Conservation (phyloP, 1,284 basidiomycete genomes). For the Ceratobasidium sp. region DNA sequence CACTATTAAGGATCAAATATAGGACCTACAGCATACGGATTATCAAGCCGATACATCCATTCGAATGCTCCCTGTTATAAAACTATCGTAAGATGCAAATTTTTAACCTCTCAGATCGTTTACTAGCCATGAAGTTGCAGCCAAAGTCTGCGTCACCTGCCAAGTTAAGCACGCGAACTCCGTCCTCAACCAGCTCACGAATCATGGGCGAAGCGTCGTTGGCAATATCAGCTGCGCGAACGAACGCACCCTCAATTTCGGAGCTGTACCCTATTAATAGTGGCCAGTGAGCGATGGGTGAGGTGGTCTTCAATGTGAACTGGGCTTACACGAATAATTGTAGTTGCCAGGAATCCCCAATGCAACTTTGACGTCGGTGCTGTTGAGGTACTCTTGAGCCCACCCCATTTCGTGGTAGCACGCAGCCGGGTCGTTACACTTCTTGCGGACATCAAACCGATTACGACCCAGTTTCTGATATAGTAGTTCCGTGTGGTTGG, state of each 20-base stretch:
- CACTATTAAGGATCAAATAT: no score
- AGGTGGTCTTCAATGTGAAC: not conserved
- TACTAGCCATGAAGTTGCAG: constrained; percentile 35
- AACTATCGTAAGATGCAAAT: not conserved
- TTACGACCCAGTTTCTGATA: constrained; percentile 12
- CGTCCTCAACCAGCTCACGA: constrained; percentile 33
- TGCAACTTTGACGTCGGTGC: constrained; percentile 21
- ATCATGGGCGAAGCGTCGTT: constrained; percentile 36
- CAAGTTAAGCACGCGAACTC: constrained; percentile 33
- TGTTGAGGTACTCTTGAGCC: constrained; percentile 32
- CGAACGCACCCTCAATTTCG: constrained; percentile 26
- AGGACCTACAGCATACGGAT: constrained; percentile 16
- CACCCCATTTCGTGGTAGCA: constrained; percentile 35
- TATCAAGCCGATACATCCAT: constrained; percentile 34
- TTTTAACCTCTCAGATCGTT: no score
- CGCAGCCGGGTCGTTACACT: not conserved
- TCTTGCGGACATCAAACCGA: constrained; percentile 32
- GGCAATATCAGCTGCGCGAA: constrained; percentile 18
- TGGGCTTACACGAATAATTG: constrained; percentile 22
- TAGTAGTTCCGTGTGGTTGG: not conserved
- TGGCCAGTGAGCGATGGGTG: not conserved
- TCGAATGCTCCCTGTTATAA: constrained; percentile 21
- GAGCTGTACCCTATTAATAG: constrained; percentile 2
- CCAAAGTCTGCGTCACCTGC: constrained; percentile 39
- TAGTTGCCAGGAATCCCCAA: constrained; percentile 17